These are phyloP conservation scores for Boletus insuetus DNA, from an alignment of 768 basidiomycete species.

Conservation along the genomic window DNA sequence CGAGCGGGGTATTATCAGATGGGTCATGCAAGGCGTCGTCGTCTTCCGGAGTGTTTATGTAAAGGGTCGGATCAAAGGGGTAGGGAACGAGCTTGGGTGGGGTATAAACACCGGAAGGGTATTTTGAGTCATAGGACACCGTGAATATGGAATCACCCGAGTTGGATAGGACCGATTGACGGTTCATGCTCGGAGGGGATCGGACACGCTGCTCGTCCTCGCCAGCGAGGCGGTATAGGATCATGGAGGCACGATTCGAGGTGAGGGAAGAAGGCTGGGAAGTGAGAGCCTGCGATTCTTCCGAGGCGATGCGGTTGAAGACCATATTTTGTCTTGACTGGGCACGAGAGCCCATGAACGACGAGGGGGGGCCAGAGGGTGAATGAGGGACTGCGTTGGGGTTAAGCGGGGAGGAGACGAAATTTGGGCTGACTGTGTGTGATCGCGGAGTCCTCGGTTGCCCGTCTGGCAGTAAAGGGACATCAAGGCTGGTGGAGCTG, in stretches of 20 bases:
- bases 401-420: constrained; percentile 54
- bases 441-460: constrained; percentile 24
- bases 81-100: constrained; percentile 56
- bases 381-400: constrained; percentile 33
- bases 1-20: constrained; percentile 30
- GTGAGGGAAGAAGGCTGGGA: constrained; percentile 17
- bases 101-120: constrained; percentile 44
- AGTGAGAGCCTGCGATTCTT: constrained; percentile 43
- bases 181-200: constrained; percentile 35
- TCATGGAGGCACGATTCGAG: constrained; percentile 54
- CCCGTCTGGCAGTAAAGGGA: constrained; percentile 28
- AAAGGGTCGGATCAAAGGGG: constrained; percentile 63
- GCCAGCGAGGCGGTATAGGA: constrained; percentile 57
- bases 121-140: constrained; percentile 59
- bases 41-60: constrained; percentile 59
- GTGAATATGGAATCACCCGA: constrained; percentile 51
- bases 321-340: constrained; percentile 39
- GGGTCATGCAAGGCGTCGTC: constrained; percentile 78
- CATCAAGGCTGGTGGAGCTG: constrained; percentile 27
- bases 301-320: constrained; percentile 44
- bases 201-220: constrained; percentile 34
- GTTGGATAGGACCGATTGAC: constrained; percentile 48
- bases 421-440: constrained; percentile 26
- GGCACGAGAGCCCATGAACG: constrained; percentile 35
- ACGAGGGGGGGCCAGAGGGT: constrained; percentile 3